phyloP scores from a whole-genome alignment of 2,329 filamentous ascomycete species.

The Cladosporium phlei region DNA sequence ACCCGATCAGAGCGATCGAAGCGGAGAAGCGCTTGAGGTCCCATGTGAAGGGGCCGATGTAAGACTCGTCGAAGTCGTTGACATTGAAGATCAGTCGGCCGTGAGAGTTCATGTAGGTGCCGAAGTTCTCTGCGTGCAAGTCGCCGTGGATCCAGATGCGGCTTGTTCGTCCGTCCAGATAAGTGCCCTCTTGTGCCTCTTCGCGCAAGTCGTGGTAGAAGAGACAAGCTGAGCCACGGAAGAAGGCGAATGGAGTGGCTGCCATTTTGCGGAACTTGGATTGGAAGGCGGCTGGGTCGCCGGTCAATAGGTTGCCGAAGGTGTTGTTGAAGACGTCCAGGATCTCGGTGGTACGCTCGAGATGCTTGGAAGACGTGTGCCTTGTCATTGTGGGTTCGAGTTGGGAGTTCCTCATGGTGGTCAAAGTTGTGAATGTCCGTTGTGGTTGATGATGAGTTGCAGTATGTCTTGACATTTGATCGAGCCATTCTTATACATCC shows the following conservation, averaged over 20 bases:
- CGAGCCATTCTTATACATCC: no score
- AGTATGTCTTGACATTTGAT: no score
- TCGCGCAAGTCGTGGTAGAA: constrained; percentile 10
- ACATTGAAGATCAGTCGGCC: constrained; percentile 10
- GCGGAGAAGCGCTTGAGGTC: constrained; percentile 11
- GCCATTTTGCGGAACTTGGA: constrained; percentile 11
- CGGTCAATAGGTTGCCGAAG: constrained; percentile 7
- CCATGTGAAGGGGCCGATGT: constrained; percentile 12
- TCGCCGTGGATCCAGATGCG: constrained; percentile 11
- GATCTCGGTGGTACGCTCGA: neutral
- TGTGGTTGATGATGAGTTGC: no score
- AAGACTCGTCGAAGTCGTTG: constrained; percentile 11
- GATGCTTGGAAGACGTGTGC: no score
- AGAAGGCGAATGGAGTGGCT: constrained; percentile 10
- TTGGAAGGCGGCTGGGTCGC: constrained; percentile 3
- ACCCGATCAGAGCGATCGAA: neutral
- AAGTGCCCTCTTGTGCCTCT: neutral
- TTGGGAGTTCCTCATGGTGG: no score
- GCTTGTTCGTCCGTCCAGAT: neutral
- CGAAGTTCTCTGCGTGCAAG: constrained; percentile 13
- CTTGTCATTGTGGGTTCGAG: no score
- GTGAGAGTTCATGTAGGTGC: constrained; percentile 10
- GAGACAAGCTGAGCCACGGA: constrained; percentile 5
- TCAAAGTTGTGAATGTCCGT: no score
- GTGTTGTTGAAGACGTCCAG: constrained; percentile 3